Evolutionary conservation across 352 stramenopile species (phyloP).

Genomic region (Phytophthora colocasiae): DNA sequence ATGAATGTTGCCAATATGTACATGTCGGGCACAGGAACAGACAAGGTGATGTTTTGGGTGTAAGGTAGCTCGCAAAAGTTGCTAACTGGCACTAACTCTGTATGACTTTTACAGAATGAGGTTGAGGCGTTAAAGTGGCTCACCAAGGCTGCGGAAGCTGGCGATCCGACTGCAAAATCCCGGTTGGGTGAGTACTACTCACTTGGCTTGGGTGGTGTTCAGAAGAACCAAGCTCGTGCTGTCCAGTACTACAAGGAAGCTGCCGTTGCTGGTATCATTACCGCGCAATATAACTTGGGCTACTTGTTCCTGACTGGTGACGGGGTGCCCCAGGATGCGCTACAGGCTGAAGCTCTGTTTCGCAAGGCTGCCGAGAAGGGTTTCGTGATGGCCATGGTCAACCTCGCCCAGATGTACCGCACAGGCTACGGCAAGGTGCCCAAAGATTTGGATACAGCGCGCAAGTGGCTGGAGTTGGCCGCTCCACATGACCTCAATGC

Average conservation of each 20-base stretch:
- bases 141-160: slow-evolving; percentile 73
- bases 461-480: slow-evolving; percentile 80
- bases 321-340: slow-evolving; percentile 57
- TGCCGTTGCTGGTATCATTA: slow-evolving; percentile 58
- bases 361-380: slow-evolving; percentile 75
- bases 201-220: slow-evolving; percentile 58
- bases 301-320: slow-evolving; percentile 77
- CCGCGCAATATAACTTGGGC: slow-evolving; percentile 83
- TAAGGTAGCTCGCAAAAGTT: not conserved
- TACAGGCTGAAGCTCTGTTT: slow-evolving; percentile 80
- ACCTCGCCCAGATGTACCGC: slow-evolving; percentile 87
- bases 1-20: slow-evolving; percentile 90
- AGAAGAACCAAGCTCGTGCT: slow-evolving; percentile 58
- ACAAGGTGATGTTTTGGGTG: slow-evolving; percentile 54
- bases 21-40: slow-evolving; percentile 60
- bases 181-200: slow-evolving; percentile 78
- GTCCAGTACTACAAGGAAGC: slow-evolving; percentile 79
- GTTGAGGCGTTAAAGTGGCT: slow-evolving; percentile 74
- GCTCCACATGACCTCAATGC: slow-evolving; percentile 79
- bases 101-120: slow-evolving; percentile 57
- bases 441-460: slow-evolving; percentile 63
- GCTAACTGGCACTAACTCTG: not conserved
- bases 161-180: slow-evolving; percentile 79
- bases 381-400: slow-evolving; percentile 90
- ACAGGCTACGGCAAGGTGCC: slow-evolving; percentile 72